Percentiles rank a stretch among this genome's conserved stretches.
phyloP scores from a whole-genome alignment of 257 asterid genomes.

The Solanum verrucosum region DNA sequence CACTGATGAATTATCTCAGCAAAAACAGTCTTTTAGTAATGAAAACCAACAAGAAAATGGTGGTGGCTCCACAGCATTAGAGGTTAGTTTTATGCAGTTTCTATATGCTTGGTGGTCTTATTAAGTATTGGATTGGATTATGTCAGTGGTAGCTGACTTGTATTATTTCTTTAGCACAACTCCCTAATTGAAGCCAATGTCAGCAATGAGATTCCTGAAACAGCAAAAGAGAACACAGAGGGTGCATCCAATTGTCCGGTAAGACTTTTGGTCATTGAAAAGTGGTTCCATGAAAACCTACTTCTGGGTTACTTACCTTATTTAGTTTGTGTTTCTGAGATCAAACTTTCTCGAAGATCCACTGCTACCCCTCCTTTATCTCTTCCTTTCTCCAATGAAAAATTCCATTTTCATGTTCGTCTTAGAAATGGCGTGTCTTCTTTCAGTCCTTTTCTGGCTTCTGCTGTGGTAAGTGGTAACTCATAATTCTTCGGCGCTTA shows the following conservation, averaged over 20 bases:
- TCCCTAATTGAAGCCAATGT: conserved; percentile 3
- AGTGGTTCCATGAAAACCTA: not conserved
- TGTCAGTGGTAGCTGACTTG: not conserved
- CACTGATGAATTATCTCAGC: conserved; percentile 9
- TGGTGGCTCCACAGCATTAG: conserved; percentile 14
- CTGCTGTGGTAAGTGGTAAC: not conserved
- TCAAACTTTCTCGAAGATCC: not conserved
- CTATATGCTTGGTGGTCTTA: not conserved
- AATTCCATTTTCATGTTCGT: not conserved
- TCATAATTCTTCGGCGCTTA: not conserved
- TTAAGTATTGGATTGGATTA: not conserved
- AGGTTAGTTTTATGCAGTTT: conserved; percentile 11
- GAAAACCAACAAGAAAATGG: conserved; percentile 9
- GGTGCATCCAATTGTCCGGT: not conserved
- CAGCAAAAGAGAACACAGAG: conserved; percentile 5
- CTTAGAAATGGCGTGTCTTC: not conserved
- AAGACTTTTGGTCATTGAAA: not conserved
- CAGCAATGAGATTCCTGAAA: not conserved
- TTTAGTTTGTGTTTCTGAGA: not conserved
- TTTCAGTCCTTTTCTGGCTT: not conserved
- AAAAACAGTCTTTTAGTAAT: not conserved
- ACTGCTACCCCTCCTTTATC: not conserved
- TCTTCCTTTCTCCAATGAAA: not conserved
- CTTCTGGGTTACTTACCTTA: not conserved
- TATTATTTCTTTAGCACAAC: conserved; percentile 7